Percentiles rank a stretch among this genome's conserved stretches.
These are phyloP conservation scores for Zygnema cylindricum DNA, from an alignment of 139 green algal species.

Conservation along the genomic window DNA sequence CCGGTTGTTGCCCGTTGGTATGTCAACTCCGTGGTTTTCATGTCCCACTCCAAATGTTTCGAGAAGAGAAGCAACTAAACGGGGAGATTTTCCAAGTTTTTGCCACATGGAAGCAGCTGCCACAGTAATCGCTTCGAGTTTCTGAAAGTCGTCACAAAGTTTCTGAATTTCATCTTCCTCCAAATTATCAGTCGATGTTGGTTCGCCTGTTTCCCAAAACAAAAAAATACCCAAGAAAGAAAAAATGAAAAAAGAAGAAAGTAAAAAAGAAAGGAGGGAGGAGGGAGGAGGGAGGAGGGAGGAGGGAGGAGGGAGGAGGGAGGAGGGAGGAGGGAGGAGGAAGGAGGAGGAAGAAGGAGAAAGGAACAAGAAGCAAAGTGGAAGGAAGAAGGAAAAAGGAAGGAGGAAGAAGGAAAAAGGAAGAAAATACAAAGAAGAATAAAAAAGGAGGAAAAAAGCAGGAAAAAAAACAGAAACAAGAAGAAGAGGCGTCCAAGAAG, in stretches of 20 bases:
- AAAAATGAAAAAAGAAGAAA: background rate
- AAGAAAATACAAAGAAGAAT: no score
- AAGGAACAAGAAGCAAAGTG: no score
- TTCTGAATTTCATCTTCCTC: background rate
- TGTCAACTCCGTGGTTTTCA: background rate
- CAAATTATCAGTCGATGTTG: background rate
- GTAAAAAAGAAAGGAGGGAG: background rate
- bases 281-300: no score
- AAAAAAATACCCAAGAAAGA: background rate
- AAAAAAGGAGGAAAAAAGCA: no score
- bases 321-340: background rate
- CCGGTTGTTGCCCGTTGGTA: background rate
- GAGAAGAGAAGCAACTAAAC: constrained; percentile 20
- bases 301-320: background rate
- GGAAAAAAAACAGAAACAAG: background rate
- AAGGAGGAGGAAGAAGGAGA: no score
- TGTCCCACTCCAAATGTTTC: background rate
- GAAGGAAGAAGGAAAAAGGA: no score
- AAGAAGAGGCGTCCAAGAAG: background rate
- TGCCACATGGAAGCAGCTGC: constrained; percentile 33
- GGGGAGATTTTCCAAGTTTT: background rate
- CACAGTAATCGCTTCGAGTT: constrained; percentile 18
- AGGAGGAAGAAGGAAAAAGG: no score
- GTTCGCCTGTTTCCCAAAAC: background rate
- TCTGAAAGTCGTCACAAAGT: constrained; percentile 21